Percentiles rank a stretch among this genome's conserved stretches.
phyloP scores from a whole-genome alignment of 1,284 basidiomycete genomes.

The Boletus austroedulis region DNA sequence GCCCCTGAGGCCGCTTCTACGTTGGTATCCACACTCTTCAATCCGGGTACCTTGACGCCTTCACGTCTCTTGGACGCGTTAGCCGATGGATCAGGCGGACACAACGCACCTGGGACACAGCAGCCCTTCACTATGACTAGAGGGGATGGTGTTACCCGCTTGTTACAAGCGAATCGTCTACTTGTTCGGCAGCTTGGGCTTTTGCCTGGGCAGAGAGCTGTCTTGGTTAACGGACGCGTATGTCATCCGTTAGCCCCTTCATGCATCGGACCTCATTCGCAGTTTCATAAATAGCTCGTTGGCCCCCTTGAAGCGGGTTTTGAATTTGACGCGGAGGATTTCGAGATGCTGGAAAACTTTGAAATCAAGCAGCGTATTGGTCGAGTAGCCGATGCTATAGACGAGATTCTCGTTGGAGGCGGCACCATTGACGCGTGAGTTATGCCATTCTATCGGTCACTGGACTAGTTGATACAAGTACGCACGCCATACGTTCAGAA shows the following conservation, averaged over 20 bases:
- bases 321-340: constrained; percentile 65
- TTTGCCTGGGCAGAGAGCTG: constrained; percentile 51
- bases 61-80: constrained; percentile 21
- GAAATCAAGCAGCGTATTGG: constrained; percentile 69
- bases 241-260: constrained; percentile 20
- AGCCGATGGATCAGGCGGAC: not conserved
- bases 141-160: constrained; percentile 26
- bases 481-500: constrained; percentile 36
- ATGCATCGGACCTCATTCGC: not conserved
- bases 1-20: constrained; percentile 13
- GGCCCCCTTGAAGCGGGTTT: constrained; percentile 53
- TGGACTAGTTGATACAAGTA: not conserved
- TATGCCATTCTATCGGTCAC: not conserved
- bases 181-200: constrained; percentile 55
- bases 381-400: constrained; percentile 64
- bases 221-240: constrained; percentile 84
- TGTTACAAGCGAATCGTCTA: constrained; percentile 42
- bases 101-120: constrained; percentile 28
- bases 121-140: constrained; percentile 38
- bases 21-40: constrained; percentile 19
- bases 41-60: constrained; percentile 14
- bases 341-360: constrained; percentile 64
- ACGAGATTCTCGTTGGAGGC: constrained; percentile 47
- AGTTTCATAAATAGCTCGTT: constrained; percentile 48
- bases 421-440: constrained; percentile 47